Conservation (phyloP, 345 rosid species). For the Rhodamnia rubescens region DNA sequence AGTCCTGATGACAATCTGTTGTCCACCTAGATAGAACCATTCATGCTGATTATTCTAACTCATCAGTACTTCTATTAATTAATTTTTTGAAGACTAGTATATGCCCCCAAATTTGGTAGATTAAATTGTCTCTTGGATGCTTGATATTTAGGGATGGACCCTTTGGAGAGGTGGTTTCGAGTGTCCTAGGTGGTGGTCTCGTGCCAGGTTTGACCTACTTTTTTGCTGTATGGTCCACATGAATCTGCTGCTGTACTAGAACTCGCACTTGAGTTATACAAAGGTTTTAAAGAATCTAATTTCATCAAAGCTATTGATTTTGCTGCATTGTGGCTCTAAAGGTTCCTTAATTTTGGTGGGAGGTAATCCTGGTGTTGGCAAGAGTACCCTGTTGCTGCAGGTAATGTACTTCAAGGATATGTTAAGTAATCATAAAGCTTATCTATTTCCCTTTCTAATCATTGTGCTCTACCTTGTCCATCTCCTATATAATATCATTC, state of each 20-base stretch:
- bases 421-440: neutral
- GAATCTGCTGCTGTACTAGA: neutral
- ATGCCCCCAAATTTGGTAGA: neutral
- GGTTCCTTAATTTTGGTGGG: slow-evolving; percentile 85
- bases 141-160: slow-evolving; percentile 45
- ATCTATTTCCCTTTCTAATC: neutral
- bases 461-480: neutral
- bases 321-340: neutral
- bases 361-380: slow-evolving; percentile 97
- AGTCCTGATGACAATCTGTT: neutral
- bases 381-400: slow-evolving; percentile 90
- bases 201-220: slow-evolving; percentile 56
- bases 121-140: neutral
- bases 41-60: neutral
- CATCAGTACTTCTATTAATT: neutral
- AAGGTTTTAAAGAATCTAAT: neutral
- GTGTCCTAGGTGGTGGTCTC: slow-evolving; percentile 95
- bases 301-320: neutral
- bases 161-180: slow-evolving; percentile 71
- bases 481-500: neutral
- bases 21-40: neutral
- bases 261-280: neutral
- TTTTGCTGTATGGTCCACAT: neutral
- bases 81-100: neutral
- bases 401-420: slow-evolving; percentile 11